These are phyloP conservation scores for Saccharomycopsis amapae DNA, from an alignment of 805 yeast genomes.

Conservation along the genomic window DNA sequence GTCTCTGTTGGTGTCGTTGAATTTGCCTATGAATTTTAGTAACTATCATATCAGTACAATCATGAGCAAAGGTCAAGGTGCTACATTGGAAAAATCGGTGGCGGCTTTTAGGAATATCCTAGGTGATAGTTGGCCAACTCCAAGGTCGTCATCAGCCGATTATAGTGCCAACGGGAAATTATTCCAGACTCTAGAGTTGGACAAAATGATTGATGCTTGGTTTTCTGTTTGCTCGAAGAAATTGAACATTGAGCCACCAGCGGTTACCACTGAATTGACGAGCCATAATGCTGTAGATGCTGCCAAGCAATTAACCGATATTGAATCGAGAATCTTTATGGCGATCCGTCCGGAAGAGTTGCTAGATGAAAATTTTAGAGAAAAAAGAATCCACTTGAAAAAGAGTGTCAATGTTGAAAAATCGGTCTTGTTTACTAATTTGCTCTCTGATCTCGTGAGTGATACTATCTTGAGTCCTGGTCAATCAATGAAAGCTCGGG, in stretches of 20 bases:
- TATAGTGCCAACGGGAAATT: not conserved
- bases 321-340: constrained; percentile 63
- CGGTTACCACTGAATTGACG: constrained; percentile 29
- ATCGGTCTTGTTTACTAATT: constrained; percentile 61
- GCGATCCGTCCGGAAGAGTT: constrained; percentile 59
- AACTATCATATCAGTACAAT: constrained; percentile 36
- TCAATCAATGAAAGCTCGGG: constrained; percentile 39
- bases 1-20: constrained; percentile 37
- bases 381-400: constrained; percentile 50
- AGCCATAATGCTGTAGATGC: constrained; percentile 65
- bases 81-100: constrained; percentile 40
- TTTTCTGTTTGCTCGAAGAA: constrained; percentile 44
- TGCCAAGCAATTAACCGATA: constrained; percentile 68
- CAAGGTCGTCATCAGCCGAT: constrained; percentile 15
- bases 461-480: constrained; percentile 58
- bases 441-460: constrained; percentile 62
- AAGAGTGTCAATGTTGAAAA: constrained; percentile 40
- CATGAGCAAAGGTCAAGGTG: constrained; percentile 30
- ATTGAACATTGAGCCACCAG: constrained; percentile 13
- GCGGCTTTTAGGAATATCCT: constrained; percentile 47
- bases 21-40: constrained; percentile 67
- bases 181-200: constrained; percentile 25
- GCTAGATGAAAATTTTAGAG: constrained; percentile 54
- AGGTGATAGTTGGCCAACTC: constrained; percentile 25
- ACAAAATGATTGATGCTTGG: constrained; percentile 40